A percentile compares a stretch with the other conserved stretches of the same genome.
Conservation (phyloP, 2,329 filamentous ascomycete species). For the Colletotrichum sp. region DNA sequence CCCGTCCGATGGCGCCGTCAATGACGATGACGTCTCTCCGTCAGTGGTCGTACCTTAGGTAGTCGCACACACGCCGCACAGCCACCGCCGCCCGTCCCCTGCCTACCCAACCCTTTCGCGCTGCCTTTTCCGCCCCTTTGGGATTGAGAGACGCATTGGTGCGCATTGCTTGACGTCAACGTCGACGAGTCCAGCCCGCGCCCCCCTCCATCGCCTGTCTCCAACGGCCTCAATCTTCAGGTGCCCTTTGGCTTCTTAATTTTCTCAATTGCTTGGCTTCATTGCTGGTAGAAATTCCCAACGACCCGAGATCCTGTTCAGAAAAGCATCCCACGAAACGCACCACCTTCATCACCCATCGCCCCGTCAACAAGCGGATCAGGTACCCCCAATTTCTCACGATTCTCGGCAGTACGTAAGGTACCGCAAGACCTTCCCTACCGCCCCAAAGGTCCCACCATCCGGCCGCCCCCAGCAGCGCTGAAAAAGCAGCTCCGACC, state of each 20-base stretch:
- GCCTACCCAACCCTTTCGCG: neutral
- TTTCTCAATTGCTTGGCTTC: neutral
- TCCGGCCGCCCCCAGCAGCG: neutral
- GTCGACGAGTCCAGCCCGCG: neutral
- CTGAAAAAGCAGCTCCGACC: constrained; percentile 1
- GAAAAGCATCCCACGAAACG: neutral
- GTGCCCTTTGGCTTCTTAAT: neutral
- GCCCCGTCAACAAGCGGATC: constrained; percentile 11
- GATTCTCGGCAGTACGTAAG: neutral
- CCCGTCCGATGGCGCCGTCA: neutral
- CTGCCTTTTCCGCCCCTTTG: neutral
- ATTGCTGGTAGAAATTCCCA: neutral
- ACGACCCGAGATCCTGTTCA: neutral
- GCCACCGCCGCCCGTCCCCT: neutral
- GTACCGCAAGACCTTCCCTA: neutral
- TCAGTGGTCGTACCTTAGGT: neutral
- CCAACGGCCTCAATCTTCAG: neutral
- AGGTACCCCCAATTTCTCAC: neutral
- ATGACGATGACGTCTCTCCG: constrained; percentile 10
- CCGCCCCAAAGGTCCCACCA: neutral
- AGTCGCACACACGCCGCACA: neutral
- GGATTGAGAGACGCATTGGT: neutral
- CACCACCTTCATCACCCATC: neutral
- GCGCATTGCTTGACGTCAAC: neutral
- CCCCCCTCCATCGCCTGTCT: neutral